phyloP scores from a whole-genome alignment of 1,284 basidiomycete genomes.

The Porodaedalea pini region DNA sequence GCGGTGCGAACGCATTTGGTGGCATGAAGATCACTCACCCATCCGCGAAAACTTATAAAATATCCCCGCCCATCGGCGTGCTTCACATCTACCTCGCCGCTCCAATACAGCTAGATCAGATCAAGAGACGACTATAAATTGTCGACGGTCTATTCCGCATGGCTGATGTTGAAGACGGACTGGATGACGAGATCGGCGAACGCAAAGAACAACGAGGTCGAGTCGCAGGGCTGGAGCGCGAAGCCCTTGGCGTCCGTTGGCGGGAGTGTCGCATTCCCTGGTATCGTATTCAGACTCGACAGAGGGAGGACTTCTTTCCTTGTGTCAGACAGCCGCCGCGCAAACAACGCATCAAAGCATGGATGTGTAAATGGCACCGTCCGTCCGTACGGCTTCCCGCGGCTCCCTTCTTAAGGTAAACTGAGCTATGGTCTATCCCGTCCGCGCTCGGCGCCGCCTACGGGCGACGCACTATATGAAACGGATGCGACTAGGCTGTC shows the following conservation, averaged over 20 bases:
- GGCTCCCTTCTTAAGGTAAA: constrained; percentile 52
- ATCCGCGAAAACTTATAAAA: constrained; percentile 71
- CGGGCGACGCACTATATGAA: constrained; percentile 38
- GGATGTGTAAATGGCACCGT: constrained; percentile 73
- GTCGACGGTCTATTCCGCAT: constrained; percentile 54
- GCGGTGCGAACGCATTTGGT: constrained; percentile 66
- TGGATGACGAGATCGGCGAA: constrained; percentile 79
- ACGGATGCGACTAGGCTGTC: no score
- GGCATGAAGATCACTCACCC: constrained; percentile 69
- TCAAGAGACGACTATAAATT: constrained; percentile 74
- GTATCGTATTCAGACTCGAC: constrained; percentile 1
- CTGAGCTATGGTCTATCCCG: constrained; percentile 56
- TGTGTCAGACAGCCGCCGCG: constrained; percentile 44
- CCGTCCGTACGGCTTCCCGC: constrained; percentile 68
- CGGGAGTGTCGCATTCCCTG: constrained; percentile 6
- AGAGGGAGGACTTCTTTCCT: constrained; percentile 49
- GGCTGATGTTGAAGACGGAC: constrained; percentile 64
- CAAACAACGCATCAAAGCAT: constrained; percentile 68
- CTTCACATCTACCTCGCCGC: constrained; percentile 72
- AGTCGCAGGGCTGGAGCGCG: constrained; percentile 34
- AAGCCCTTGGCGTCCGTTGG: constrained; percentile 13
- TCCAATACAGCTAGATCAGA: constrained; percentile 67
- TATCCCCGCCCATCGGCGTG: constrained; percentile 63
- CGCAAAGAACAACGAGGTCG: constrained; percentile 70
- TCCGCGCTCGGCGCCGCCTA: constrained; percentile 55